Evolutionary conservation across 306 rosid genomes (phyloP), one percentile per base, ranked within the genome.

Genomic region (Fragaria vesca): DNA sequence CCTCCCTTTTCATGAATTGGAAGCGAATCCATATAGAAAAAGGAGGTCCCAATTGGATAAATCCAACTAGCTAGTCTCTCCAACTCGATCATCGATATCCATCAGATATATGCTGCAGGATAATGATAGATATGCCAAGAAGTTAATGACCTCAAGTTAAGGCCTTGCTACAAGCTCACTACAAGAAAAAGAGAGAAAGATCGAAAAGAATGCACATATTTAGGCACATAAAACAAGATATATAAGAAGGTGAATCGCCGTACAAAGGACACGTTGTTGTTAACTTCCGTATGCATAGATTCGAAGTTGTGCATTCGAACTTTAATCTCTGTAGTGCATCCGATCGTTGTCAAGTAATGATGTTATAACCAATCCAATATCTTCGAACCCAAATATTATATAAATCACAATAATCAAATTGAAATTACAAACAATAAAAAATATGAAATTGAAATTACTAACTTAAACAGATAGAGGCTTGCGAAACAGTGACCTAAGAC

Each of bases 251-350:
- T 65, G 73, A 83, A 84, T 74, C 86, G 76, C 86, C 96, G 91
- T 89, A 84, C 92, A 40, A 83, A 88, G 87, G 90, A 85, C 71
- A 36, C 78, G 78, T 77, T 78, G 67, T 81, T 78, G 12, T 82
- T 82, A 75, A 55, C 78, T 85, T 78, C 81, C 82, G 86, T 58
- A 74, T 26, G 55, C 58, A 60, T 43, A 24, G 57, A 74, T 74
- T 73, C 77, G 70, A 66, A 34, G 46, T 18, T 66, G 70, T 66
- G 26, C 70, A 18, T 36, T 34, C 6, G 3, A 24, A 32, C 69
- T 63, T 15, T 63, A 32, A 34, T 17, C 15, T 32, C 34, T 30
- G 34, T 63, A 63, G 45, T 63, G 69, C 69, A 5, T 63, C 38
- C 69, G 21, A 32, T 61, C 67, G 6, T 6, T 32, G 42, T 30